A percentile compares a stretch with the other conserved stretches of the same genome.
Evolutionary conservation across 306 rosid genomes (phyloP).

Genomic region (Begonia peltatifolia): DNA sequence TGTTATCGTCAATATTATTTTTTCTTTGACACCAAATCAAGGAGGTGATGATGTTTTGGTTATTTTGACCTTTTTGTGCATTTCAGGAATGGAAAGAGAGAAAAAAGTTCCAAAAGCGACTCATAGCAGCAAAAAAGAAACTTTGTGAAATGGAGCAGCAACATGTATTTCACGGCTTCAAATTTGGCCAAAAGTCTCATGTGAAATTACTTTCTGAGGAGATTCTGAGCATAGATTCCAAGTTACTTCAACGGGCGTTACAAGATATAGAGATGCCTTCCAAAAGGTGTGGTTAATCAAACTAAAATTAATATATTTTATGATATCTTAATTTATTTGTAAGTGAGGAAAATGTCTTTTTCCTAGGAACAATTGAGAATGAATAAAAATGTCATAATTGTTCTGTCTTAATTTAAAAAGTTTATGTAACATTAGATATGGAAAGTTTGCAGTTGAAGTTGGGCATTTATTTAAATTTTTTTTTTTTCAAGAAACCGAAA

Average conservation of each 20-base stretch:
- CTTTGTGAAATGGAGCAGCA: slow-evolving; percentile 70
- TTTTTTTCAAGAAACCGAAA: too few species aligned
- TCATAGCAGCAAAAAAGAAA: slow-evolving; percentile 84
- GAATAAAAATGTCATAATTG: too few species aligned
- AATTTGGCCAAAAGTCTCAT: slow-evolving; percentile 66
- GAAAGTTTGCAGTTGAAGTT: too few species aligned
- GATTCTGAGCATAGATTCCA: slow-evolving; percentile 62
- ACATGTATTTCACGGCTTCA: slow-evolving; percentile 68
- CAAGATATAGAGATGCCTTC: slow-evolving; percentile 33
- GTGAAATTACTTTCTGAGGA: slow-evolving; percentile 68
- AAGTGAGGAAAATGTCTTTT: not conserved
- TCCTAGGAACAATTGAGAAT: too few species aligned
- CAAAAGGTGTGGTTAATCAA: slow-evolving; percentile 35
- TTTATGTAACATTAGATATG: too few species aligned
- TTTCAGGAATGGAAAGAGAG: slow-evolving; percentile 91
- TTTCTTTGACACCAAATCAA: too few species aligned
- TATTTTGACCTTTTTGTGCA: slow-evolving; percentile 8
- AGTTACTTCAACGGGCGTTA: slow-evolving; percentile 50
- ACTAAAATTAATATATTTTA: slow-evolving; percentile 5
- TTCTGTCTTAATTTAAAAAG: too few species aligned
- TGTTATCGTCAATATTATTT: too few species aligned
- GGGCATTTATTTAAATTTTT: too few species aligned
- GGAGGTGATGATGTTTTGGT: too few species aligned
- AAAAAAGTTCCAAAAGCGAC: slow-evolving; percentile 65
- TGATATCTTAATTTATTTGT: slow-evolving; percentile 1